These are phyloP conservation scores for Hypoxylon fragiforme DNA, from an alignment of 495 filamentous ascomycete genomes.

Conservation along the genomic window DNA sequence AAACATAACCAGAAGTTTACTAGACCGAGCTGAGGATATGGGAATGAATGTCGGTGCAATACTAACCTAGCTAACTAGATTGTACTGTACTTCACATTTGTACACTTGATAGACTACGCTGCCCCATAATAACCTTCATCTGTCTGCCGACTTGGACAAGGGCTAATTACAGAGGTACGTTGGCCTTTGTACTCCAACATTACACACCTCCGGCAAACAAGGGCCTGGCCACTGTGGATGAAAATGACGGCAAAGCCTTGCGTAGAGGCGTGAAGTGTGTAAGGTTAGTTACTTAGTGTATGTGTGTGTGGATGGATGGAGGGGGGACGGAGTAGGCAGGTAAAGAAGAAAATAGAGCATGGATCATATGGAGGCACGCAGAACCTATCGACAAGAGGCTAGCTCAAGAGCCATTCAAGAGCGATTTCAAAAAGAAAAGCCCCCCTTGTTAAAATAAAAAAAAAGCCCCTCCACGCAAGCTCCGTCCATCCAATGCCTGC, in stretches of 20 bases:
- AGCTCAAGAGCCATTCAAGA: constrained; percentile 28
- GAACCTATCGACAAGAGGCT: constrained; percentile 37
- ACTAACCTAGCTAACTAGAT: too few species aligned
- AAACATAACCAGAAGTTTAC: too few species aligned
- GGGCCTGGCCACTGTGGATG: constrained; percentile 36
- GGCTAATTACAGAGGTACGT: constrained; percentile 16
- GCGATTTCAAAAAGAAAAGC: constrained; percentile 22
- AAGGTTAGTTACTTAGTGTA: too few species aligned
- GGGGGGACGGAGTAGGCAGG: constrained; percentile 42
- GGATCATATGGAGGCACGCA: constrained; percentile 43
- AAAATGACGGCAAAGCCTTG: constrained; percentile 38
- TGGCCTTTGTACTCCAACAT: constrained; percentile 29
- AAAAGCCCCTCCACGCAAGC: constrained; percentile 31
- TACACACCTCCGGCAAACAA: constrained; percentile 34
- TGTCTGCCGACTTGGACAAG: constrained; percentile 30
- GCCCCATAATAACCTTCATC: constrained; percentile 34
- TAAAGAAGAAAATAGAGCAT: constrained; percentile 36
- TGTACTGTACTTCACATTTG: constrained; percentile 11
- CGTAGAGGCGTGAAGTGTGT: constrained; percentile 22
- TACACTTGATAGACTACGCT: not conserved
- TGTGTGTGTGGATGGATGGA: constrained; percentile 29
- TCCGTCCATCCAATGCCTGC: constrained; percentile 30
- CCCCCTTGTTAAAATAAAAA: not conserved
- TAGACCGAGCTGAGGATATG: too few species aligned
- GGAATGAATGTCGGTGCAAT: too few species aligned